Evolutionary conservation across 257 asterid species (phyloP), one percentile per base, ranked within the genome.

Genomic region (Solanum ossicruentum): DNA sequence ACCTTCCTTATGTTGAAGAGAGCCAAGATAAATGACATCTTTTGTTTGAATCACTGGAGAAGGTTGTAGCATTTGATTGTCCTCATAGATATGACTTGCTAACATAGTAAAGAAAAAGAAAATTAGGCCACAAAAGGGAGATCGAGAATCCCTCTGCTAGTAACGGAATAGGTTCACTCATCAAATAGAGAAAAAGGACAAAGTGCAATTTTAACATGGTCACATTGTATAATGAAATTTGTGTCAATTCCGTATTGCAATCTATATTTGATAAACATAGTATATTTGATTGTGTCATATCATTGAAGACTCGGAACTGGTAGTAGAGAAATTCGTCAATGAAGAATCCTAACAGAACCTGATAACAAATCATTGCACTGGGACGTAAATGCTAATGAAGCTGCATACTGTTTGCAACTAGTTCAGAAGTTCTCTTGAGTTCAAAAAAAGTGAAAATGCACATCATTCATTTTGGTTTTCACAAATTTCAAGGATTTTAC

Each of bases 21-120:
- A 87, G 67, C 84, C 92, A 54, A 80, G 86, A 75, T 82, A 83
- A 71, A 57, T 79, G 63, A 45, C 87, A 66, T 86, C 85, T 47
- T 83, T 77, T 84, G 87, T 83, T 81, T 87, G 87, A 84, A 63
- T 81, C 86, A 67, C 88, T 79, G 75, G 93, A 86, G 88, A 88
- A 75, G 86, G 88, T 85, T 52, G 84, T 83, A 85, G 61, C 66
- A 57, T 80, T 88, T 85, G 90, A 92, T 86, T 83, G 86, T 88
- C 90, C 85, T 90, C 93, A 58, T 89, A 85, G 41, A 47, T 87
- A 61, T 90, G 88, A 80, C 83, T 79, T 80, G 90, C 94, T 91
- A 88, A 61, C 55, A 86, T 83, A 18, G 49, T 77, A 65, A 80
- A n/a, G 21, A 72, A 82, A 43, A 72, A 47, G 78, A 84, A 41